Base-by-base conservation (phyloP, 228 moss, liverwort and hornwort species). In the Sphagnum fallax region DNA sequence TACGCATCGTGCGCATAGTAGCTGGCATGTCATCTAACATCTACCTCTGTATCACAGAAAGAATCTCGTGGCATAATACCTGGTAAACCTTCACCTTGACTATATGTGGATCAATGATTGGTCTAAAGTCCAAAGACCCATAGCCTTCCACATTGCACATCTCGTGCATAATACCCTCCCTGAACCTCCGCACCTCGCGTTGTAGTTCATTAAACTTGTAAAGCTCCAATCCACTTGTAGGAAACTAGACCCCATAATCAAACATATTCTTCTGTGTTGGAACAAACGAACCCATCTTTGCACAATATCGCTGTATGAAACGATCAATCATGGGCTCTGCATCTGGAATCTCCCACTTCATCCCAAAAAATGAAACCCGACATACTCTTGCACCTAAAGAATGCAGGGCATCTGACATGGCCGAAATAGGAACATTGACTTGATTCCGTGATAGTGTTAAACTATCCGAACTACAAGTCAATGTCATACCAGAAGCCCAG, bases 341-440 rank as follows among this genome's bases (percentile, higher is more conserved):
- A 65, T 7, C 48, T 32, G 48, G 49, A 48, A 49, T 65, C 65
- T 47, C 49, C 50, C 18, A 65, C 62, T 70, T 70, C 70, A 62
- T 70, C 15, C 70, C 62, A 62, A 70, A 62, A 62, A 62, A 62
- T 65, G 9, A 9, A 70, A 62, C 51, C 0, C 18, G 16, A 70
- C 51, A 70, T 62, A 70, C 53, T 32, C 18, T 70, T 0, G 18
- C 62, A 62, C 62, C 70, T 10, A 70, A 70, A 4, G 13, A 7
- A 12, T 70, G n/a, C 5, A 70, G 61, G 3, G 50, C 49, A 4
- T 70, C 9, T 0, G 61, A 70, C 61, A 71, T 62, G 52, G 16
- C 47, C 14, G 51, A 71, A 13, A 70, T 51, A 14, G 16, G 63
- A 5, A 62, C 10, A 63, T 71, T 63, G 7, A 53, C 70, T 4